phyloP scores from a whole-genome alignment of 2,329 filamentous ascomycete genomes.

The Calonectria ilicicola region DNA sequence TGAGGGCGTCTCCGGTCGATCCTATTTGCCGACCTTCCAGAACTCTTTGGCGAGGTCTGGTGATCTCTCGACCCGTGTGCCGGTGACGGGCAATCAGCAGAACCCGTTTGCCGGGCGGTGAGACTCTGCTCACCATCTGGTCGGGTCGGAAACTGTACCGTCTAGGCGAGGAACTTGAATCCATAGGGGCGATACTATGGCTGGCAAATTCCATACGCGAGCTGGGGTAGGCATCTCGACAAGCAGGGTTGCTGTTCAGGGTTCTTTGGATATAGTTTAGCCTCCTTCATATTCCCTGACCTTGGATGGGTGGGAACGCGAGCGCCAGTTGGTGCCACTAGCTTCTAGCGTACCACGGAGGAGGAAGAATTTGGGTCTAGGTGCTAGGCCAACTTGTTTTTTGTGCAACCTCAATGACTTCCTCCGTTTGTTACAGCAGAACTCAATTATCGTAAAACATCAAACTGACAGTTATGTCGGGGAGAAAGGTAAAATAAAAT shows the following conservation, averaged over 20 bases:
- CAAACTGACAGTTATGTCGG: no score
- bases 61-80: slow-evolving; percentile 25
- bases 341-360: slow-evolving; percentile 32
- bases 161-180: slow-evolving; percentile 25
- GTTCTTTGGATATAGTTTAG: slow-evolving; percentile 7
- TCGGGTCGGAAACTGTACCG: slow-evolving; percentile 17
- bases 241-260: slow-evolving; percentile 34
- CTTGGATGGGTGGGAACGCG: slow-evolving; percentile 22
- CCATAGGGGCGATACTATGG: slow-evolving; percentile 5
- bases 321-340: slow-evolving; percentile 23
- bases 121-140: slow-evolving; percentile 26
- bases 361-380: slow-evolving; percentile 17
- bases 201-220: slow-evolving; percentile 1
- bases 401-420: not conserved
- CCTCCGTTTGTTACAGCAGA: no score
- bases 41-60: not conserved
- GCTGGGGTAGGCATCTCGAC: slow-evolving; percentile 30
- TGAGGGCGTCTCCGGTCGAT: slow-evolving; percentile 4
- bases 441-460: no score
- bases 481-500: no score
- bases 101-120: slow-evolving; percentile 29
- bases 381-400: not conserved
- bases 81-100: slow-evolving; percentile 4
- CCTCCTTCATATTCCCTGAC: slow-evolving; percentile 30
- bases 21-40: not conserved